Conservation (phyloP, 1,284 basidiomycete species). For the Cutaneotrichosporon cyanovorans region DNA sequence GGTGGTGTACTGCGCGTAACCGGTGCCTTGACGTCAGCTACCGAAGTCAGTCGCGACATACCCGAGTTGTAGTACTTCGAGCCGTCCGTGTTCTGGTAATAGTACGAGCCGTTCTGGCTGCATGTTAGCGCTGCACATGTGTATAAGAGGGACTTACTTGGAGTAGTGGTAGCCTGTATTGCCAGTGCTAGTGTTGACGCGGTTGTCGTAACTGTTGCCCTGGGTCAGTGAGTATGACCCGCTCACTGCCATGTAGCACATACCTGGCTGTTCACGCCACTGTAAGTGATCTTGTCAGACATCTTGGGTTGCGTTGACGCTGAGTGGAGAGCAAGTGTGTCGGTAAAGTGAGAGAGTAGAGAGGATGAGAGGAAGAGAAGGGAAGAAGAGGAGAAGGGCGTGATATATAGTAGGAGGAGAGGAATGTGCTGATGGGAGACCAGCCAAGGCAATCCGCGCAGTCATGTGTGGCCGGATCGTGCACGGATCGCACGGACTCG, state of each 20-base stretch:
- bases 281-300: constrained; percentile 42
- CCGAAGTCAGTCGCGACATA: constrained; percentile 3
- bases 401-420: too few species aligned
- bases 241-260: constrained; percentile 16
- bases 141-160: constrained; percentile 45
- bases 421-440: too few species aligned
- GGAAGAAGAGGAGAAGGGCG: too few species aligned
- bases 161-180: constrained; percentile 55
- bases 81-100: constrained; percentile 56
- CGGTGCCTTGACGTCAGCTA: constrained; percentile 39
- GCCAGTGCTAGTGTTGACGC: constrained; percentile 45
- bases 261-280: constrained; percentile 52
- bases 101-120: constrained; percentile 52
- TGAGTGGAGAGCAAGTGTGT: not conserved
- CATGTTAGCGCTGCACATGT: constrained; percentile 12
- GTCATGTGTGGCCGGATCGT: too few species aligned
- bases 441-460: too few species aligned
- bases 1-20: constrained; percentile 52
- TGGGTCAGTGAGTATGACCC: too few species aligned
- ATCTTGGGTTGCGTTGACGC: constrained; percentile 4
- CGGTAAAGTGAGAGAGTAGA: too few species aligned
- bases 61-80: constrained; percentile 55
- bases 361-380: too few species aligned
- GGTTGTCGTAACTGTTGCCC: constrained; percentile 54
- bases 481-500: too few species aligned